These are phyloP conservation scores for Moringa oleifera DNA, from an alignment of 345 rosid species.

Conservation along the genomic window DNA sequence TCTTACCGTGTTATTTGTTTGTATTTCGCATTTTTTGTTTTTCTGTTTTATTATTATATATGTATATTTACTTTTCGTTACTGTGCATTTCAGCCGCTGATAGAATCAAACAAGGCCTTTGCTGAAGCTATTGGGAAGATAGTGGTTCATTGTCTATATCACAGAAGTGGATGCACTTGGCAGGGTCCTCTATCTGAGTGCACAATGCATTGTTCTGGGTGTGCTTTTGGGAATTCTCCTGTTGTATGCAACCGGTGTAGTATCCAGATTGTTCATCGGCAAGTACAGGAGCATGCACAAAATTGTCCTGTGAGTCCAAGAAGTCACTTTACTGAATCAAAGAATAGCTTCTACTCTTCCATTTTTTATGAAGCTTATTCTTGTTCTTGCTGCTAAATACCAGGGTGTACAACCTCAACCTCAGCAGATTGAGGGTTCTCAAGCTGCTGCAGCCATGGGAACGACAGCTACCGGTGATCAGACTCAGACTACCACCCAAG, in stretches of 20 bases:
- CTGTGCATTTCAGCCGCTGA: slow-evolving; percentile 49
- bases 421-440: slow-evolving; percentile 33
- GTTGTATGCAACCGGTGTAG: slow-evolving; percentile 70
- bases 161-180: slow-evolving; percentile 88
- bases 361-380: not conserved
- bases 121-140: slow-evolving; percentile 65
- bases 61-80: slow-evolving; percentile 8
- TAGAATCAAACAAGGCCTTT: slow-evolving; percentile 52
- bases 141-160: slow-evolving; percentile 56
- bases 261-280: slow-evolving; percentile 52
- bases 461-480: slow-evolving; percentile 28
- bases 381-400: not conserved
- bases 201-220: slow-evolving; percentile 61
- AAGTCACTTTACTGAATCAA: not conserved
- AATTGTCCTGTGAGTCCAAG: slow-evolving; percentile 64
- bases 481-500: slow-evolving; percentile 27
- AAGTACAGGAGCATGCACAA: slow-evolving; percentile 73
- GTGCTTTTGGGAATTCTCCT: slow-evolving; percentile 67
- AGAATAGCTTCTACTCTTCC: not conserved
- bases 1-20: not conserved
- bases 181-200: slow-evolving; percentile 64
- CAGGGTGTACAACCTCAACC: slow-evolving; percentile 63
- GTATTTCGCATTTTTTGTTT: not conserved
- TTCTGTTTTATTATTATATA: too few species aligned
- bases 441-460: slow-evolving; percentile 33